Conservation (phyloP, 768 basidiomycete species). For the Russula ochroleuca region DNA sequence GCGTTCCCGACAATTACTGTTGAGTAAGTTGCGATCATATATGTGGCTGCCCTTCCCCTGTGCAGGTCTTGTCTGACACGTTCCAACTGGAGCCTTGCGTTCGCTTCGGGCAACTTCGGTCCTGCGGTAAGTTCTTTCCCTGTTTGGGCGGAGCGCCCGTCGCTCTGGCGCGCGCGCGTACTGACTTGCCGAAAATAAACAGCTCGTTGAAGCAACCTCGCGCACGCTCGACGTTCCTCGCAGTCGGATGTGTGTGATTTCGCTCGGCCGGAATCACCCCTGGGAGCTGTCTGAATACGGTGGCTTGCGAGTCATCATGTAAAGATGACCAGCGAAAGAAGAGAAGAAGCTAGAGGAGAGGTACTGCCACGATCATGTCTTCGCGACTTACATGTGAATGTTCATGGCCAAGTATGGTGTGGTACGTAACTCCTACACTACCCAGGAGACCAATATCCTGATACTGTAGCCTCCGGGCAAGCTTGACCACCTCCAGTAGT, state of each 20-base stretch:
- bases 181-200: background rate
- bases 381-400: background rate
- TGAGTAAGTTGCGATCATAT: slow-evolving; percentile 12
- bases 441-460: background rate
- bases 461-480: background rate
- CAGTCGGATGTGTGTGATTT: slow-evolving; percentile 27
- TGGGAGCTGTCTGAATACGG: slow-evolving; percentile 26
- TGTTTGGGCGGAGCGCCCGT: background rate
- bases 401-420: background rate
- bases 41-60: background rate
- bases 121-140: slow-evolving; percentile 18
- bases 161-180: background rate
- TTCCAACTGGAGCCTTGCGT: slow-evolving; percentile 16
- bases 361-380: too few relatives aligned
- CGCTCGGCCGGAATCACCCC: slow-evolving; percentile 19
- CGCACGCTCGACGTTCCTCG: slow-evolving; percentile 16
- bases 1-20: slow-evolving; percentile 28
- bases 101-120: slow-evolving; percentile 19
- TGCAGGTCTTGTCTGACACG: background rate
- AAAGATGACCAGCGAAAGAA: background rate
- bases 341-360: background rate
- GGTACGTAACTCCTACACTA: background rate
- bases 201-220: slow-evolving; percentile 26
- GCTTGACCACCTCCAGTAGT: background rate
- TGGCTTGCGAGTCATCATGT: slow-evolving; percentile 24